phyloP scores from a whole-genome alignment of 2,329 filamentous ascomycete species.

The Alternaria sp. region DNA sequence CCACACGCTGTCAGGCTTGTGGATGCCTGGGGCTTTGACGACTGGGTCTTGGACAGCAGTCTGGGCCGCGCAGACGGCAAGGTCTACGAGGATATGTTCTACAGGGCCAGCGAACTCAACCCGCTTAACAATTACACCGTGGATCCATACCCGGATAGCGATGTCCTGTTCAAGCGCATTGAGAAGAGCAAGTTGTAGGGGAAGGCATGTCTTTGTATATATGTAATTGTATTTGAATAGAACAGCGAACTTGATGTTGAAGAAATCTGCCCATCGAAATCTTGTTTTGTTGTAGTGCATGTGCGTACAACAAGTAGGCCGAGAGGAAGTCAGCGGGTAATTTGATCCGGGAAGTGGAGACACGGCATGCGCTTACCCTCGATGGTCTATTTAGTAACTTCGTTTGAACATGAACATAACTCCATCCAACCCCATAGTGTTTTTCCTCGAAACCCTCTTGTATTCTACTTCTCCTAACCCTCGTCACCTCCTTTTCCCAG shows the following conservation, averaged over 20 bases:
- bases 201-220: not conserved
- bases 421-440: not conserved
- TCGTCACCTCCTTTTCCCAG: not conserved
- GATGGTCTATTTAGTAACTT: not conserved
- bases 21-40: conserved; percentile 77
- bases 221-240: conserved; percentile 7
- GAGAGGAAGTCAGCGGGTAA: not conserved
- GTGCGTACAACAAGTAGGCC: not conserved
- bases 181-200: conserved; percentile 61
- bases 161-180: conserved; percentile 67
- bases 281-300: not conserved
- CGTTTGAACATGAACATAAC: not conserved
- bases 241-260: not conserved
- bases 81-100: conserved; percentile 80
- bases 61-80: conserved; percentile 74
- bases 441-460: too few relatives aligned
- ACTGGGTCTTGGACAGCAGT: conserved; percentile 77
- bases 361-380: not conserved
- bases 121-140: conserved; percentile 75
- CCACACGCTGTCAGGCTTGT: conserved; percentile 76
- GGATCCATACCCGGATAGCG: conserved; percentile 72
- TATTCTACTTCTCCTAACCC: too few relatives aligned
- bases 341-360: not conserved
- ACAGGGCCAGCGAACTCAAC: conserved; percentile 73
- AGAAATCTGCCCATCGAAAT: not conserved